Evolutionary conservation across 371 early-diverging fungal species (phyloP), one percentile per base, ranked within the genome.

Genomic region (Gilbertella persicaria): DNA sequence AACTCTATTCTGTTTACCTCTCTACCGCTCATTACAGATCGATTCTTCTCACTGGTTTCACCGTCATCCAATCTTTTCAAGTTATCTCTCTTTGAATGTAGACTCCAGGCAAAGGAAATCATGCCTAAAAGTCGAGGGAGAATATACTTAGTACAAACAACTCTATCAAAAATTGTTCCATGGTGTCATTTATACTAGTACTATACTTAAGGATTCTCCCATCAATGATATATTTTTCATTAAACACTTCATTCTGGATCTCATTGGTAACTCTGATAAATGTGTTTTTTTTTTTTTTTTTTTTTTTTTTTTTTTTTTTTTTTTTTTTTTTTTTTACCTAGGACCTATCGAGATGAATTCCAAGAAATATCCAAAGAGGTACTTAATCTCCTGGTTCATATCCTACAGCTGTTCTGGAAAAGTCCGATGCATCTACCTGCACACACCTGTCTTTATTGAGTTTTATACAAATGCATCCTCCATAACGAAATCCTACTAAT

Each of bases 401-500:
- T 41, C 41, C 41, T 41, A 41, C 41, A 16, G 41, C 20, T 41
- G 41, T 21, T 41, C 41, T 41, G 16, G 21, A 41, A 41, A 41
- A 41, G 16, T 41, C 20, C 41, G 5, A 41, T 41, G 41, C 41
- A 41, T 41, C 41, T 41, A 41, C 41, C 41, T 41, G 23, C 41
- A 41, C 41, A 41, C 41, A 41, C 41, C 41, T 41, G 21, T 41
- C 41, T 41, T 41, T 41, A 41, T 41, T 17, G 41, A 41, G 41
- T 41, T 41, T 41, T 41, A 41, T 17, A 41, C 20, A 41, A 41
- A 41, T 41, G 41, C 41, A 41, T 41, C 41, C 41, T 41, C 41
- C 41, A 41, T 41, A 41, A 41, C 41, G 41, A 41, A 41, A 41
- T 41, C 41, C 41, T 41, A 41, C 41, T 41, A 41, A 41, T 41